Base-by-base conservation (phyloP, 345 rosid genomes). In the Kernera saxatilis region DNA sequence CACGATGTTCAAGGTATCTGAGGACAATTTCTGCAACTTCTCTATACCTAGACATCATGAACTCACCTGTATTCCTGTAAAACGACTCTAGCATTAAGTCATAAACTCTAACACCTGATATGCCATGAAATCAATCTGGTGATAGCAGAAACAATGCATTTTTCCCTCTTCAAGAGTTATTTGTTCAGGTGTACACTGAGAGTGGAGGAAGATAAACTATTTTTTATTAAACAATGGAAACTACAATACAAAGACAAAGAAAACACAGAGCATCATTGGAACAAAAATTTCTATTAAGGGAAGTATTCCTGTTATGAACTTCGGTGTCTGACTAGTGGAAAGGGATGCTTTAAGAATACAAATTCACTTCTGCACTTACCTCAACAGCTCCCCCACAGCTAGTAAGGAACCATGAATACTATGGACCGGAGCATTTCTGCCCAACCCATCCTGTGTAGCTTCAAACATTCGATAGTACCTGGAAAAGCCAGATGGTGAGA, bases 401-500 rank as follows among this genome's bases (percentile, higher is more conserved):
- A 94, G 99, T 67, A 94, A 81, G 41, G 99, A 94, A 72, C 99
- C 99, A 81, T 94, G 99, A 69, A 94, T 92, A 76, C 99, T 92
- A 78, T 94, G 96, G 64, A 92, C 82, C 55, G 99, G 89, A 76
- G 99, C 96, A 84, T 92, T 86, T 80, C 72, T 87, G 18, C 91
- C 93, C 82, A 94, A 83, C 33, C 99, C 99, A 84, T 87, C 99
- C 78, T 94, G 99, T 15, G 99, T 94, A 73, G 97, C 97, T 86
- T 91, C 97, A 88, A 94, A 94, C 98, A 94, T 92, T 35, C 91
- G 88, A 82, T 94, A 92, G 67, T 92, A 94, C 99, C 99, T 94
- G 75, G 60, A 53, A 75, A 64, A 75, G 15, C 78, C 69, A 68
- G 53, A 70, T 51, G 35, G 66, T 49, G 26, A 36, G 26, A 77